Evolutionary conservation across 2,329 filamentous ascomycete genomes (phyloP), one percentile per base, ranked within the genome.

Genomic region (Pyrenophora teres): DNA sequence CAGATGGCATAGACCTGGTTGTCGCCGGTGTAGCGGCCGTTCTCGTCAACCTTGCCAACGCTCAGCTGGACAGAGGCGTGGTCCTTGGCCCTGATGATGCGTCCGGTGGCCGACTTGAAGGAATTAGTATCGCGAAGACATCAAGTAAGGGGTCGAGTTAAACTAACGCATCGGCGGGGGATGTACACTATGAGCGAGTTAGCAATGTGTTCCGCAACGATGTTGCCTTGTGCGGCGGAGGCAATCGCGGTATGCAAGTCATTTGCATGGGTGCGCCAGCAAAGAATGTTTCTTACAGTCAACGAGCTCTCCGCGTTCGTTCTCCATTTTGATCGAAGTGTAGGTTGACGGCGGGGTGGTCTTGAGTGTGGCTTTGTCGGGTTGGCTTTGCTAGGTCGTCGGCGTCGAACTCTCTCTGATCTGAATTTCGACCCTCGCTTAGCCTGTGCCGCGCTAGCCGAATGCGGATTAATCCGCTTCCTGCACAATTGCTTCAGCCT

Each of bases 21-120:
- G 84, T 97, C 94, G 80, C 93, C 92, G 69, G 90, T 91, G 82
- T 92, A 92, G 73, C 92, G 90, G 78, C 94, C 94, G 83, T 92
- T 95, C 88, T 99, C 94, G 80, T 97, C 93, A 73, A 99, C 94
- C 85, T 97, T 97, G 80, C 88, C 93, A 77, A 99, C 84, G 72
- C 88, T 90, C 80, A 99, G 91, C 82, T 99, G 94, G 72, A 97
- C 94, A 62, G 90, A 96, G 73, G 91, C 93, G 86, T 99, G 94
- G 83, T 99, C 94, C 85, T 97, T 97, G 84, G 94, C 92, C 85
- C 97, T 97, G 88, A 99, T 97, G 86, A 97, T 97, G 83, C 94
- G 91, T 90, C 96, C 63, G 52, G 64, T 67, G 47, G 63, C 64
- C 45, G 62, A 64, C 60, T 65, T 50, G 35, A n/a, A n/a, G 33